Base-by-base conservation (phyloP, 1,284 basidiomycete species). In the Megacollybia platyphylla region DNA sequence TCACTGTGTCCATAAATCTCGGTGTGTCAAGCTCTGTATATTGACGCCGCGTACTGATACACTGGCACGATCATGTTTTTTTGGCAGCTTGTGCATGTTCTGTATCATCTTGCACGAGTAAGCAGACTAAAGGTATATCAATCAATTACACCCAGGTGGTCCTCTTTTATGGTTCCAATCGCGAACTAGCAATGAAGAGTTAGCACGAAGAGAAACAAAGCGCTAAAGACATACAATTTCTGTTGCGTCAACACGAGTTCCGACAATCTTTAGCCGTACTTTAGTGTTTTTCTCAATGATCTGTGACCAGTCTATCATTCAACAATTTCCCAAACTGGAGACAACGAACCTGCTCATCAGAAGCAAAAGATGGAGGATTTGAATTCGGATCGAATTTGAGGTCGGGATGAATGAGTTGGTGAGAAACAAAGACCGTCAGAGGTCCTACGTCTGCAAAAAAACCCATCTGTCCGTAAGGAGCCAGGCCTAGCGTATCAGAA, bases 391-490 rank as follows among this genome's bases (percentile, higher is more conserved):
- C 91, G 54, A 91, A 96, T 55, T 75, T 79, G 74, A 96, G 78
- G 62, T 94, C 89, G 4, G 89, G 85, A 48, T 92, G 89, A 48
- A 94, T 90, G 42, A 94, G 77, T 91, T 94, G 93, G 50, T 89
- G 87, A 13, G 92, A 94, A 17, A 97, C 87, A 57, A 96, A 96
- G 41, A 91, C 88, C 35, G 80, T 79, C 49, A 96, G 60, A 11
- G 94, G 96, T 32, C 96, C 96, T 41, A 94, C 91, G 51, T 94
- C 88, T 40, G 90, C 91, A 52, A 97, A 97, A 66, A 97, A 96
- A 5, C 93, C 93, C 91, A 97, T 97, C 91, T 93, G 55, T 15
- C 8, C 34, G 35, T 34, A 36, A 15, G 17, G 32, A 5, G 29
- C 40, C 13, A 45, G 18, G 28, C 18, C 24, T 7, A 9, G 4